A percentile compares a stretch with the other conserved stretches of the same genome.
phyloP scores from a whole-genome alignment of 2,329 filamentous ascomycete genomes.

The Colletotrichum sp. region DNA sequence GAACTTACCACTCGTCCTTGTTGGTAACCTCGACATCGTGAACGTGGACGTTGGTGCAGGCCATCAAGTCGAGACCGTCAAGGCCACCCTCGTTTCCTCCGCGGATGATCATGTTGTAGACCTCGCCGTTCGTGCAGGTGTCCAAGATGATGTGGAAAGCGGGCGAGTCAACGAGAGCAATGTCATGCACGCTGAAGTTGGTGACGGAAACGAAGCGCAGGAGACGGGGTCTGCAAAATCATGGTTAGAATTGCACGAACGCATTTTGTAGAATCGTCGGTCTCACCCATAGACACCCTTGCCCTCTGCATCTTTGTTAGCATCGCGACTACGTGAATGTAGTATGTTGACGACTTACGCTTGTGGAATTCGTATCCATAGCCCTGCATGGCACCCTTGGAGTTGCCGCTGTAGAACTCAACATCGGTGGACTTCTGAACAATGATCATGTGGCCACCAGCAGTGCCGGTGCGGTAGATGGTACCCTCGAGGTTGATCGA shows the following conservation, averaged over 20 bases:
- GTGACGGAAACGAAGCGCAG: constrained; percentile 47
- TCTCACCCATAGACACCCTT: constrained; percentile 7
- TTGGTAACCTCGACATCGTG: constrained; percentile 68
- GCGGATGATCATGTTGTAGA: constrained; percentile 60
- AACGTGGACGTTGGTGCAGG: constrained; percentile 57
- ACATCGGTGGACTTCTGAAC: constrained; percentile 40
- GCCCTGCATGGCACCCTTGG: constrained; percentile 52
- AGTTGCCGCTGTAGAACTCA: constrained; percentile 46
- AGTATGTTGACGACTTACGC: not conserved
- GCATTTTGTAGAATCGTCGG: too few relatives aligned
- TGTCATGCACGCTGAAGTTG: constrained; percentile 53
- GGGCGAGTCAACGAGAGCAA: constrained; percentile 52
- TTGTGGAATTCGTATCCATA: constrained; percentile 51
- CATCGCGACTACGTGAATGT: not conserved
- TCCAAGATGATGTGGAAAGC: constrained; percentile 54
- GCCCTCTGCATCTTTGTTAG: constrained; percentile 1
- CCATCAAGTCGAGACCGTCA: constrained; percentile 61
- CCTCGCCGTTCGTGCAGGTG: constrained; percentile 52
- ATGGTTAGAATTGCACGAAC: not conserved
- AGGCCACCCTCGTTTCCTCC: constrained; percentile 56
- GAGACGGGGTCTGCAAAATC: constrained; percentile 39
- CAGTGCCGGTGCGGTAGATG: constrained; percentile 28
- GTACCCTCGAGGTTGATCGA: constrained; percentile 52
- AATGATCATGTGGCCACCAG: constrained; percentile 20
- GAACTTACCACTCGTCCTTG: constrained; percentile 61